Conservation (phyloP, 352 stramenopile species). For the Thalassiosira oceanica region DNA sequence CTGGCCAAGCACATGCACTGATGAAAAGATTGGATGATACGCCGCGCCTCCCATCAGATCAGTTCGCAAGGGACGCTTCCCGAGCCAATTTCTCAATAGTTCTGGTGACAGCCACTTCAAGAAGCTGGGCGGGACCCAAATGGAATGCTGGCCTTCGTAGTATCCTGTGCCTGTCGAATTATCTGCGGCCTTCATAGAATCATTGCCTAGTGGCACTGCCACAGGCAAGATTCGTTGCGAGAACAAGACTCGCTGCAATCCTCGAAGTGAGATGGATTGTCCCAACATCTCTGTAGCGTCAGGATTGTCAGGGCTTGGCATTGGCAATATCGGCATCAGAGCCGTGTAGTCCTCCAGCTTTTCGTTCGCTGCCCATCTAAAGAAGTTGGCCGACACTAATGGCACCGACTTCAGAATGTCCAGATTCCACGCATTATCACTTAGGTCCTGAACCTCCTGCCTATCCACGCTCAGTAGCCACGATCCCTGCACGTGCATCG, state of each 20-base stretch:
- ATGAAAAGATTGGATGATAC: slow-evolving; percentile 16
- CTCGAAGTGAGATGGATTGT: slow-evolving; percentile 8
- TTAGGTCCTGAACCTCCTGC: slow-evolving; percentile 17
- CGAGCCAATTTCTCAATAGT: slow-evolving; percentile 13
- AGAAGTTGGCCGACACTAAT: slow-evolving; percentile 4
- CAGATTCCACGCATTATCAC: slow-evolving; percentile 14
- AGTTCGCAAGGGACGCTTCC: slow-evolving; percentile 17
- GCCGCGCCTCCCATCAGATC: slow-evolving; percentile 9
- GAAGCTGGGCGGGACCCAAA: slow-evolving; percentile 17
- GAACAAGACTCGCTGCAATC: slow-evolving; percentile 4
- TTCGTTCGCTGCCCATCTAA: slow-evolving; percentile 12
- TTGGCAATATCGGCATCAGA: not conserved
- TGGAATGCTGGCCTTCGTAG: slow-evolving; percentile 13
- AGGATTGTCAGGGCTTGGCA: not conserved
- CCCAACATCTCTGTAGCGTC: slow-evolving; percentile 1
- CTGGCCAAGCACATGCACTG: not conserved
- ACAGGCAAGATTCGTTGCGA: slow-evolving; percentile 10
- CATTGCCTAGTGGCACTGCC: not conserved
- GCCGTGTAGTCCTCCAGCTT: not conserved
- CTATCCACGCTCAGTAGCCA: slow-evolving; percentile 13
- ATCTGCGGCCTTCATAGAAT: not conserved
- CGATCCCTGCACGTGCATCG: slow-evolving; percentile 14
- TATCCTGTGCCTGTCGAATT: slow-evolving; percentile 5
- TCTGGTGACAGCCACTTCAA: slow-evolving; percentile 1
- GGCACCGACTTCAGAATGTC: slow-evolving; percentile 8